Base-by-base conservation (phyloP, 2,329 filamentous ascomycete genomes). In the Fusarium foetens region DNA sequence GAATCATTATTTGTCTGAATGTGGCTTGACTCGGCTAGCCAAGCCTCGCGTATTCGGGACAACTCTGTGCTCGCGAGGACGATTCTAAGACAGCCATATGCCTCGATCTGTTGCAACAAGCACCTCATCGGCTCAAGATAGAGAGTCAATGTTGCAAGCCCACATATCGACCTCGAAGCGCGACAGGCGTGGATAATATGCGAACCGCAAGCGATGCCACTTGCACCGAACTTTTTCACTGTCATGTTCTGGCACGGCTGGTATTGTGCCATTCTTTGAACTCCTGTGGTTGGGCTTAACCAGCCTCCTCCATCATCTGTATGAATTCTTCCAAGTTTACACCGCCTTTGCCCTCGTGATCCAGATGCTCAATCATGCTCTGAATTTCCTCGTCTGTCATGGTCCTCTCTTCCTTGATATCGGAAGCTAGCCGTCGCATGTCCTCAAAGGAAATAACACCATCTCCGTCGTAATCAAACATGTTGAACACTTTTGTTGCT, bases 331-430 rank as follows among this genome's bases (percentile, higher is more conserved):
- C 90, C 73, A 89, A 85, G 71, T 89, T 90, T 12, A 93, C 90
- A 61, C 89, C 94, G 16, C 95, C 95, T 76, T 97, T 97, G 3
- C 94, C 95, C 79, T 97, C 93, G 72, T 98, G 87, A 84, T 99
- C 96, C 84, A 98, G 97, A 82, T 98, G 95, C 79, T 98, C 94
- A 84, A 99, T 96, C 96, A 99, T 99, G 72, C 94, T 94, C 75
- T 90, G 87, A 69, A 99, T 86, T 81, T 99, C 96, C 77, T 97
- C 93, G 79, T 99, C 95, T 75, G 96, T 94, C 75, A 99, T 86
- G 17, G 93, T 94, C 46, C 83, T 81, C 63, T 84, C 83, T 81
- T 98, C 95, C 12, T 96, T 96, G 72, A 99, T 86, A 81, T 98
- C 96, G 77, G 94, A 89, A 64, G 95, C 94, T 31, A 98, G 94